Percentiles rank a stretch among this genome's conserved stretches.
Evolutionary conservation across 805 yeast species (phyloP).

Genomic region (Dipodascus albidus): DNA sequence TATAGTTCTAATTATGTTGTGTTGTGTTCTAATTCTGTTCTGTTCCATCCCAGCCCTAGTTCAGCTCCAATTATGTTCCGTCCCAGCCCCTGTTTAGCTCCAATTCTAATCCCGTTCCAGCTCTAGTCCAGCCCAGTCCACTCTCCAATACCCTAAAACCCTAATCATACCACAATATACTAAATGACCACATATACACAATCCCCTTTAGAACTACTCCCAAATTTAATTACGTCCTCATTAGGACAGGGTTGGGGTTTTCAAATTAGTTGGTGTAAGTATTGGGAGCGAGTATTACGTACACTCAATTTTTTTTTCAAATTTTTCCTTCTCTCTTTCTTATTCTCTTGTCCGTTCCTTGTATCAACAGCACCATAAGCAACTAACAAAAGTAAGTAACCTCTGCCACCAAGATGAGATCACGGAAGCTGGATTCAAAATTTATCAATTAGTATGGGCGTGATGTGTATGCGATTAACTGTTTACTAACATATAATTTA

Average conservation of each 20-base stretch:
- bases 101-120: too few relatives aligned
- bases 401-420: neutral
- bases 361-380: neutral
- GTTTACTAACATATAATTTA: conserved; percentile 12
- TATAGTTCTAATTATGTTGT: neutral
- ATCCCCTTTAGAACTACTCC: neutral
- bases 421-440: too few relatives aligned
- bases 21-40: neutral
- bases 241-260: too few relatives aligned
- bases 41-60: too few relatives aligned
- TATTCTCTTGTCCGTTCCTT: neutral
- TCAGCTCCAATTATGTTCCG: neutral
- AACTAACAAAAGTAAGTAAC: neutral
- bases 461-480: too few relatives aligned
- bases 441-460: too few relatives aligned
- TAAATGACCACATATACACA: neutral
- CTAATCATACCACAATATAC: neutral
- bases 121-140: too few relatives aligned
- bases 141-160: conserved; percentile 1
- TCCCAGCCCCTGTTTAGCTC: too few relatives aligned
- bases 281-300: neutral
- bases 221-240: too few relatives aligned
- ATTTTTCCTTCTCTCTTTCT: neutral
- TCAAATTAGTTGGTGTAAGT: too few relatives aligned
- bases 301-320: conserved; percentile 1